Percentiles rank a stretch among this genome's conserved stretches.
Conservation (phyloP, 163 green algal genomes). For the Scenedesmus sp. region DNA sequence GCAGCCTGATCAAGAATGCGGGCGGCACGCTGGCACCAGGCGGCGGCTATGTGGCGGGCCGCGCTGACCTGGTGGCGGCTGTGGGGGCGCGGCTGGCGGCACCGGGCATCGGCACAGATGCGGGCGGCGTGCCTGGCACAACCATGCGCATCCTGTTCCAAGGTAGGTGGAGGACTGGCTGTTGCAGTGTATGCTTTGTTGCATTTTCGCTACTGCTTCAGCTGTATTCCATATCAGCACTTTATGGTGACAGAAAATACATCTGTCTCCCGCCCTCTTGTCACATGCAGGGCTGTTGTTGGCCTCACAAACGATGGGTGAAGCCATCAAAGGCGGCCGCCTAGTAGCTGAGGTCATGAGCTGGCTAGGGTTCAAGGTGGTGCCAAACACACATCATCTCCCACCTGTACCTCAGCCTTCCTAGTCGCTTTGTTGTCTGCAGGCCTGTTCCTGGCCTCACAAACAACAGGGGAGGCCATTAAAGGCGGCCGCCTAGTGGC, state of each 20-base stretch:
- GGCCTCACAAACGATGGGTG: slow-evolving; percentile 90
- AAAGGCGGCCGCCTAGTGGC: slow-evolving; percentile 92
- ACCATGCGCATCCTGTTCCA: slow-evolving; percentile 90
- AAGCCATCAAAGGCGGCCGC: slow-evolving; percentile 93
- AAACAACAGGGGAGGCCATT: slow-evolving; percentile 94
- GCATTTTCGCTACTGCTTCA: background rate
- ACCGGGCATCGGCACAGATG: slow-evolving; percentile 89
- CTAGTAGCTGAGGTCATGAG: slow-evolving; percentile 78
- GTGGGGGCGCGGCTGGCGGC: slow-evolving; percentile 85
- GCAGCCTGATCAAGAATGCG: slow-evolving; percentile 95
- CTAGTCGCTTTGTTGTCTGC: background rate
- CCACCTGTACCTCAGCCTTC: background rate
- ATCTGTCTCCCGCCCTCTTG: too few species aligned
- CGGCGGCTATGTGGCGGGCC: slow-evolving; percentile 94
- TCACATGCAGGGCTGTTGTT: slow-evolving; percentile 82
- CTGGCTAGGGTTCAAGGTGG: slow-evolving; percentile 66
- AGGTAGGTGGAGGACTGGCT: slow-evolving; percentile 51
- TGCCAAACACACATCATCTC: slow-evolving; percentile 42
- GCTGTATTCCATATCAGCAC: too few species aligned
- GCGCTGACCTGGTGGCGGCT: slow-evolving; percentile 81
- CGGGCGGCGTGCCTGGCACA: slow-evolving; percentile 79
- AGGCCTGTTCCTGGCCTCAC: slow-evolving; percentile 89
- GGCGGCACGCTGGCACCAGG: slow-evolving; percentile 87
- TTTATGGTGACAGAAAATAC: background rate
- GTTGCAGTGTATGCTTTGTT: background rate